Evolutionary conservation across 495 filamentous ascomycete genomes (phyloP), one percentile per base, ranked within the genome.

Genomic region (Neurospora sp.): DNA sequence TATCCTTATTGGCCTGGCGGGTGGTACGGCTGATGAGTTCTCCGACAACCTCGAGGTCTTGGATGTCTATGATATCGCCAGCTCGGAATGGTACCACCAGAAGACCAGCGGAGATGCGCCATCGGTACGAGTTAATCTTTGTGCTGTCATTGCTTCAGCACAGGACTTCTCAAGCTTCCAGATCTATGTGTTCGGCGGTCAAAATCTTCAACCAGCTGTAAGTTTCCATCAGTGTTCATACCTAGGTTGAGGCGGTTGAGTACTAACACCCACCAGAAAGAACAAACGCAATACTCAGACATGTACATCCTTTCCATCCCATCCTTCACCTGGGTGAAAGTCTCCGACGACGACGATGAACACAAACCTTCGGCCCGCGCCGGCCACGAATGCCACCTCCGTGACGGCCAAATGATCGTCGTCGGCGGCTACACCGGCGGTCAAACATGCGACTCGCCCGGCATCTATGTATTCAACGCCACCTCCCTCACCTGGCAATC

Each of bases 261-360:
- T 65, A 72, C 74, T 71, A 22, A 75, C 69, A 69, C 12, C 12
- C 27, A 68, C 10, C 69, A 77, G 76, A 65, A 73, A 71, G 27
- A 76, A 82, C 70, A 92, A 79, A 87, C 79, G 4, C 89, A 93
- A 75, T 93, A 92, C 79, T 84, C 85, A 65, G 92, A 94, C 76
- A 89, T 92, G 83, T 93, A 90, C 87, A 92, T 94, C 70, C 84
- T 94, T 31, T 90, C 89, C n/a, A 84, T 94, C 68, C 92, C 92
- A 0, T 81, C 85, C 12, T 91, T 94, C 75, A 91, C 88, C 2
- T 93, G 92, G 92, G 89, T 93, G 61, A 78, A 88, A 73, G 89
- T 92, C 41, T 83, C 90, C 70, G 80, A 79, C 42, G 72, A 76
- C 12, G 79, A 79, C 0, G 84, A 88, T 77, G 83, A 84, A 4